phyloP scores from a whole-genome alignment of 2,329 filamentous ascomycete species.

The Fusarium pininemorale region DNA sequence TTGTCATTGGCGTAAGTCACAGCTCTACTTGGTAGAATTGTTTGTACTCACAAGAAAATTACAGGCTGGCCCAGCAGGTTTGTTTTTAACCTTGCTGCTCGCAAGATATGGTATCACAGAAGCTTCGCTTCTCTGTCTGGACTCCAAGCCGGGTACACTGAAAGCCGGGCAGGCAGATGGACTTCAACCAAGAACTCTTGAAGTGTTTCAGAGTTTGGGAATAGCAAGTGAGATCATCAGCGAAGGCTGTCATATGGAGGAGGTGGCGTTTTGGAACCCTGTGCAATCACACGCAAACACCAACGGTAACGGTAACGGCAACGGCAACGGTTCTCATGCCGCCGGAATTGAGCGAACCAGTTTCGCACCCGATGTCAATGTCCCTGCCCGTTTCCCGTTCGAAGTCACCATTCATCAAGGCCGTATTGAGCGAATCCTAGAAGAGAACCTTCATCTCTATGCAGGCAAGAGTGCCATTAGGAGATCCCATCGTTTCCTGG shows the following conservation, averaged over 20 bases:
- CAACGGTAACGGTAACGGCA: background rate
- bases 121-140: background rate
- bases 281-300: background rate
- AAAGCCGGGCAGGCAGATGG: conserved; percentile 19
- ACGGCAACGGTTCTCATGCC: background rate
- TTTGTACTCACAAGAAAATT: background rate
- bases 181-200: conserved; percentile 10
- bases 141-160: conserved; percentile 5
- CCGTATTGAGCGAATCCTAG: conserved; percentile 9
- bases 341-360: conserved; percentile 10
- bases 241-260: conserved; percentile 20
- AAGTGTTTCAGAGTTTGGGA: conserved; percentile 11
- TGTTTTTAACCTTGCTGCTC: conserved; percentile 1
- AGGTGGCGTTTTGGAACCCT: conserved; percentile 20
- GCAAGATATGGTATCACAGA: conserved; percentile 7
- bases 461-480: background rate
- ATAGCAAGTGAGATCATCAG: conserved; percentile 14
- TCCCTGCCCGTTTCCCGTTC: conserved; percentile 4
- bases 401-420: conserved; percentile 20
- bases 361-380: conserved; percentile 3
- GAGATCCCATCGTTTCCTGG: conserved; percentile 3
- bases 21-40: accelerated
- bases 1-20: background rate
- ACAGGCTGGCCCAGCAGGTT: conserved; percentile 5
- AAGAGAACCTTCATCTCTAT: conserved; percentile 13